Percentiles rank a stretch among this genome's conserved stretches.
Evolutionary conservation across 805 yeast species (phyloP).

Genomic region (Scheffersomyces lignosus): DNA sequence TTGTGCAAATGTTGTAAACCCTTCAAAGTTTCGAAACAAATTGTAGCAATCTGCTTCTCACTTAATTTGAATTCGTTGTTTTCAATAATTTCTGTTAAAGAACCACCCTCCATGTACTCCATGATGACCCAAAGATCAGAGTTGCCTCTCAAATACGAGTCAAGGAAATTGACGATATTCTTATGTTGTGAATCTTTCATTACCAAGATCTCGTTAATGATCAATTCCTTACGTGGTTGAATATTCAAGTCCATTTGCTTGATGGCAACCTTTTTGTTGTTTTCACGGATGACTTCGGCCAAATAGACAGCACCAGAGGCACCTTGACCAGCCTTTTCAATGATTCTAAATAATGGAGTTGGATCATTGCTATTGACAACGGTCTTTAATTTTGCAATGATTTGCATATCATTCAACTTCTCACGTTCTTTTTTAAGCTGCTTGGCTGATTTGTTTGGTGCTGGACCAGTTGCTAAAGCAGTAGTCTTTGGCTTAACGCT

Average conservation of each 20-base stretch:
- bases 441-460: slow-evolving; percentile 33
- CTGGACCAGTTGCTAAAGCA: slow-evolving; percentile 9
- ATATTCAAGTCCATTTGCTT: slow-evolving; percentile 91
- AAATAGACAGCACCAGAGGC: slow-evolving; percentile 95
- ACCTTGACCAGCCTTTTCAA: slow-evolving; percentile 94
- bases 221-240: slow-evolving; percentile 93
- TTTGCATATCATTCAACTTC: slow-evolving; percentile 78
- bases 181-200: slow-evolving; percentile 96
- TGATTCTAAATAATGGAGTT: slow-evolving; percentile 70
- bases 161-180: slow-evolving; percentile 92
- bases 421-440: slow-evolving; percentile 42
- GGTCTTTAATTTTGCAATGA: slow-evolving; percentile 74
- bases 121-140: slow-evolving; percentile 96
- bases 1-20: slow-evolving; percentile 91
- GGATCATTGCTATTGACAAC: slow-evolving; percentile 89
- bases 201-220: slow-evolving; percentile 92
- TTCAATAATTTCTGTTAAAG: slow-evolving; percentile 92
- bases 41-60: slow-evolving; percentile 89
- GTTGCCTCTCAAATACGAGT: slow-evolving; percentile 77
- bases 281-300: slow-evolving; percentile 62
- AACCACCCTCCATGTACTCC: slow-evolving; percentile 99
- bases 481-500: slow-evolving; percentile 2
- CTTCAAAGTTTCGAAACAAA: slow-evolving; percentile 84
- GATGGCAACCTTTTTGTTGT: slow-evolving; percentile 80
- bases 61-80: slow-evolving; percentile 69